These are phyloP conservation scores for Colletotrichum sidae DNA, from an alignment of 2,329 filamentous ascomycete genomes.

Conservation along the genomic window DNA sequence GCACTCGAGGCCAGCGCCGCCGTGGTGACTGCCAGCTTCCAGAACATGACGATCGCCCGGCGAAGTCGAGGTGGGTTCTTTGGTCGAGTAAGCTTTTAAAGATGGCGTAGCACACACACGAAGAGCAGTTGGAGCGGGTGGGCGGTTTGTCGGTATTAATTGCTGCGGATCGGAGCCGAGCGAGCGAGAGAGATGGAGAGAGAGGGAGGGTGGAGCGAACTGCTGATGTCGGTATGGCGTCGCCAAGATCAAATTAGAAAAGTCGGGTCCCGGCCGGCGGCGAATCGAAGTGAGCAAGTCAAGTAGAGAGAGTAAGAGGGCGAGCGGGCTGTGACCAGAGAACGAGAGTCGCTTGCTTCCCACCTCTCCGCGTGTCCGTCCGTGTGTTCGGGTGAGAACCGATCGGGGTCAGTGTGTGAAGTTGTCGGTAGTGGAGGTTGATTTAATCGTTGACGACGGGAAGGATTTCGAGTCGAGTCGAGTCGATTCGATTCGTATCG, in stretches of 20 bases:
- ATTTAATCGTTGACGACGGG: slow-evolving; percentile 36
- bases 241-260: slow-evolving; percentile 36
- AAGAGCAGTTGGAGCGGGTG: slow-evolving; percentile 1
- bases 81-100: slow-evolving; percentile 6
- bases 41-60: slow-evolving; percentile 23
- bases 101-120: background rate
- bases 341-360: slow-evolving; percentile 16
- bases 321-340: slow-evolving; percentile 25
- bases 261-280: slow-evolving; percentile 39
- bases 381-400: background rate
- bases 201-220: slow-evolving; percentile 15
- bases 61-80: background rate
- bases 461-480: slow-evolving; percentile 27
- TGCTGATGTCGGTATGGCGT: slow-evolving; percentile 26
- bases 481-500: slow-evolving; percentile 40
- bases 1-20: slow-evolving; percentile 34
- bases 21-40: slow-evolving; percentile 34
- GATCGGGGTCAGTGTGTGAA: slow-evolving; percentile 20
- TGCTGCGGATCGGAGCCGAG: slow-evolving; percentile 25
- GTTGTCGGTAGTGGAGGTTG: slow-evolving; percentile 31
- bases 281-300: slow-evolving; percentile 17
- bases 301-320: slow-evolving; percentile 5
- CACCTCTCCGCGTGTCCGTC: slow-evolving; percentile 21
- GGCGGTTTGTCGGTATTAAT: slow-evolving; percentile 28
- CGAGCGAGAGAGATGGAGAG: background rate